phyloP scores from a whole-genome alignment of 2,329 filamentous ascomycete species.

The Colletotrichum tabaci region DNA sequence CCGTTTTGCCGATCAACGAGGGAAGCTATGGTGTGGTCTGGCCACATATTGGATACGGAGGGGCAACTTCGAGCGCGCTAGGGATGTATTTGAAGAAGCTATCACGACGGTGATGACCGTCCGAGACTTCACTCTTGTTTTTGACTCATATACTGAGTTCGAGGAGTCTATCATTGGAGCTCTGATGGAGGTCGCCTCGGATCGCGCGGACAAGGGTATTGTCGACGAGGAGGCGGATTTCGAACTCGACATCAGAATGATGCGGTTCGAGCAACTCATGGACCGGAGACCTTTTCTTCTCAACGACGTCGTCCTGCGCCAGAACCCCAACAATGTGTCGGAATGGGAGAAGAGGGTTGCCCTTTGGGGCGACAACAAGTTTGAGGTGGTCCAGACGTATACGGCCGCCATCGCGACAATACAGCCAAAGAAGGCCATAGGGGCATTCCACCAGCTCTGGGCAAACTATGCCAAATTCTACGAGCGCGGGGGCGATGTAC shows the following conservation, averaged over 20 bases:
- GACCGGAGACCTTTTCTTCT: slow-evolving; percentile 95
- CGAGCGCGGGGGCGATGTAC: slow-evolving; percentile 86
- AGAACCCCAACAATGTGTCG: slow-evolving; percentile 95
- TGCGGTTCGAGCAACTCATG: slow-evolving; percentile 98
- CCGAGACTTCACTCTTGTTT: slow-evolving; percentile 95
- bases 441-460: slow-evolving; percentile 96
- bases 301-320: slow-evolving; percentile 93
- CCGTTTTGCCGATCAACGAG: slow-evolving; percentile 92
- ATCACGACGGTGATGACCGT: slow-evolving; percentile 99
- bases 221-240: slow-evolving; percentile 89
- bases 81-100: slow-evolving; percentile 95
- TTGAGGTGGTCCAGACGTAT: slow-evolving; percentile 93
- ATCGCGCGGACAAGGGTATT: slow-evolving; percentile 83
- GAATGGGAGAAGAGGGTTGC: slow-evolving; percentile 99
- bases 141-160: slow-evolving; percentile 96
- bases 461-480: slow-evolving; percentile 98
- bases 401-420: slow-evolving; percentile 94
- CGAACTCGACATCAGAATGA: slow-evolving; percentile 96
- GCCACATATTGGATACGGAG: slow-evolving; percentile 97
- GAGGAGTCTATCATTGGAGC: slow-evolving; percentile 95
- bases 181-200: slow-evolving; percentile 89
- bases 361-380: slow-evolving; percentile 93
- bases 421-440: slow-evolving; percentile 93
- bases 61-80: slow-evolving; percentile 91
- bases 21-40: slow-evolving; percentile 93